Conservation (phyloP, 1,284 basidiomycete species). For the Moniliophthora roreri region DNA sequence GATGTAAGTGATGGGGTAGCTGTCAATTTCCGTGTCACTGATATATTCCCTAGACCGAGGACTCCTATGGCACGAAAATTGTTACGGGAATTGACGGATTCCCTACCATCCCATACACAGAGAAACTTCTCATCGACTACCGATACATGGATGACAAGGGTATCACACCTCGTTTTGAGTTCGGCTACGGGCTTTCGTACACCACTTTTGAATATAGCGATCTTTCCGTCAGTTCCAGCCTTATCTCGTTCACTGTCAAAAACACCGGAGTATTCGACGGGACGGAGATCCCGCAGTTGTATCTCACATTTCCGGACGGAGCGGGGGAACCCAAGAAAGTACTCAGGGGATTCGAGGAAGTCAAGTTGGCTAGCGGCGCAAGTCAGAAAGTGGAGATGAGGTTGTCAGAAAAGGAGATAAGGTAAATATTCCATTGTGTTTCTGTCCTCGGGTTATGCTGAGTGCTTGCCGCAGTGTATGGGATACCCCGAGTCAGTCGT, state of each 20-base stretch:
- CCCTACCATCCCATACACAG: constrained; percentile 40
- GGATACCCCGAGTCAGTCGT: constrained; percentile 14
- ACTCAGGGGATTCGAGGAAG: constrained; percentile 38
- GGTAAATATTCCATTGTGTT: constrained; percentile 8
- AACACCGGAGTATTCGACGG: constrained; percentile 55
- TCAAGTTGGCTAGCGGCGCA: constrained; percentile 11
- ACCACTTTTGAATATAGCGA: constrained; percentile 68
- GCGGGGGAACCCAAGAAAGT: constrained; percentile 33
- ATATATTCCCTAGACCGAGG: constrained; percentile 29
- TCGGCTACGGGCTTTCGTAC: constrained; percentile 82
- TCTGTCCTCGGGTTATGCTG: neutral
- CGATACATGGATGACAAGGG: constrained; percentile 63
- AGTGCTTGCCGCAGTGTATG: constrained; percentile 12
- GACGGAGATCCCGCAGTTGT: constrained; percentile 55
- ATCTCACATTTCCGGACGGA: constrained; percentile 47
- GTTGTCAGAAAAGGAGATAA: constrained; percentile 15
- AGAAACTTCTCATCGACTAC: constrained; percentile 63
- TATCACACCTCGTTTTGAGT: constrained; percentile 62
- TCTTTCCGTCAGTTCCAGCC: constrained; percentile 36
- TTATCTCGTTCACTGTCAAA: constrained; percentile 45
- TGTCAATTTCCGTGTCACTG: constrained; percentile 1
- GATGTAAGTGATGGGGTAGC: constrained; percentile 31
- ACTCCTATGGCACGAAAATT: constrained; percentile 40
- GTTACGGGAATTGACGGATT: constrained; percentile 41
- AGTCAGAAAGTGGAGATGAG: constrained; percentile 14